These are phyloP conservation scores for Xylariaceae sp. DNA, from an alignment of 2,329 filamentous ascomycete genomes.

Conservation along the genomic window DNA sequence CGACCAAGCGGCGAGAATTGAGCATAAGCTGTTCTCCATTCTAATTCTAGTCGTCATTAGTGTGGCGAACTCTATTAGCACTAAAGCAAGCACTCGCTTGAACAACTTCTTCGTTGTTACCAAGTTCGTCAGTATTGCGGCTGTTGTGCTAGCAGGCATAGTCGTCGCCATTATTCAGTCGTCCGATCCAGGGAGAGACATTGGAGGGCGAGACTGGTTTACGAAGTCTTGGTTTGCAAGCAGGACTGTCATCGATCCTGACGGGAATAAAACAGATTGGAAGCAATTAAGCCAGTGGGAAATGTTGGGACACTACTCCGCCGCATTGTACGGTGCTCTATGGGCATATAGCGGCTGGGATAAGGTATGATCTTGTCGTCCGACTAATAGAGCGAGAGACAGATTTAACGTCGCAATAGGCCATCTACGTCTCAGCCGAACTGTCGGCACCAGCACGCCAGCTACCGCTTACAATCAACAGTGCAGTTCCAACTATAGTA, in stretches of 20 bases:
- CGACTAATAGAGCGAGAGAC: not conserved
- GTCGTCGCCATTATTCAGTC: constrained; percentile 49
- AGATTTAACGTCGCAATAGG: constrained; percentile 38
- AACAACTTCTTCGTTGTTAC: constrained; percentile 59
- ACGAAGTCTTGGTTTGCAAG: constrained; percentile 58
- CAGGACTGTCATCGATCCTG: constrained; percentile 52
- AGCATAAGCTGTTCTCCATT: constrained; percentile 56
- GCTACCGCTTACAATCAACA: constrained; percentile 64
- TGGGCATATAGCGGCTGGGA: constrained; percentile 72
- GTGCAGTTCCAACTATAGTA: constrained; percentile 61
- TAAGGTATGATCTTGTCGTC: constrained; percentile 49
- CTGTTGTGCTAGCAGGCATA: constrained; percentile 52
- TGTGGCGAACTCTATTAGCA: constrained; percentile 59
- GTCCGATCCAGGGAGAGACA: constrained; percentile 39
- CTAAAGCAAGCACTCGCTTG: constrained; percentile 55
- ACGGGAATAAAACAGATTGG: constrained; percentile 55
- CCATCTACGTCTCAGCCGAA: constrained; percentile 59
- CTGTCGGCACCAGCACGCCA: constrained; percentile 54
- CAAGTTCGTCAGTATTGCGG: constrained; percentile 55
- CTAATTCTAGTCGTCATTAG: constrained; percentile 50
- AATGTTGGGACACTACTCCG: constrained; percentile 60
- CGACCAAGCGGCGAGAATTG: constrained; percentile 44
- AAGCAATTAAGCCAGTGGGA: constrained; percentile 55
- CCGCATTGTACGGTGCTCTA: constrained; percentile 62
- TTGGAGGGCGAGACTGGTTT: constrained; percentile 55